Base-by-base conservation (phyloP, 2,329 filamentous ascomycete genomes). In the Cladobotryum mycophilum region DNA sequence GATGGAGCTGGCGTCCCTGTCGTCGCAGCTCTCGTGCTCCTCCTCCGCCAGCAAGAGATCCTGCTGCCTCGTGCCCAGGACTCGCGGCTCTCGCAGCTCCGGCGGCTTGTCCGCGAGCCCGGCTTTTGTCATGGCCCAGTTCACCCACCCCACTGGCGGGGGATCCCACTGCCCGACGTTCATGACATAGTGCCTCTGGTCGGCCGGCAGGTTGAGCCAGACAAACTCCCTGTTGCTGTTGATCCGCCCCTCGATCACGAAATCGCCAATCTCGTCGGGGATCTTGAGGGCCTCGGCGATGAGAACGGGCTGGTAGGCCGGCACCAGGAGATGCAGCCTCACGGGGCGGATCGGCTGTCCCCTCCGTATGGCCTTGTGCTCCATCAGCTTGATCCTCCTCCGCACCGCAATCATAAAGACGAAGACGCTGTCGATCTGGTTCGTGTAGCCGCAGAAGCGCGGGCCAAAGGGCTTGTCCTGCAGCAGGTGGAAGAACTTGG, bases 341-440 rank as follows among this genome's bases (percentile, higher is more conserved):
- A 63, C 60, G 2, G 61, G 60, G 3, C 60, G 56, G 14, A 48
- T 58, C 37, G 51, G 54, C 34, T 53, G 60, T 33, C 59, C 61
- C 17, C 48, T 56, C 52, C 53, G 48, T 50, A 55, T 52, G 14
- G 60, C 51, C 45, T 59, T 53, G n/a, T 53, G 43, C 40, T 64
- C 61, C 18, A 58, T 59, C 41, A 60, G 59, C 3, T 53, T 56
- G 36, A 61, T 58, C 7, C 58, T 56, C 35, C 57, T 57, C 17
- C 67, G 58, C 4, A 62, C 63, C 6, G 66, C 66, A 14, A 67
- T 57, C 69, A 71, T 71, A 48, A 70, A 71, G 47, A 69, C 60
- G 44, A 70, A 70, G 15, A 65, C 61, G 0, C 67, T 68, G 51
- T 71, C 69, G 20, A 72, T 63, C 48, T 71, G 67, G 38, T 70